Base-by-base conservation (phyloP, 1,139 yeast genomes). In the Saccharomyces hybrid region DNA sequence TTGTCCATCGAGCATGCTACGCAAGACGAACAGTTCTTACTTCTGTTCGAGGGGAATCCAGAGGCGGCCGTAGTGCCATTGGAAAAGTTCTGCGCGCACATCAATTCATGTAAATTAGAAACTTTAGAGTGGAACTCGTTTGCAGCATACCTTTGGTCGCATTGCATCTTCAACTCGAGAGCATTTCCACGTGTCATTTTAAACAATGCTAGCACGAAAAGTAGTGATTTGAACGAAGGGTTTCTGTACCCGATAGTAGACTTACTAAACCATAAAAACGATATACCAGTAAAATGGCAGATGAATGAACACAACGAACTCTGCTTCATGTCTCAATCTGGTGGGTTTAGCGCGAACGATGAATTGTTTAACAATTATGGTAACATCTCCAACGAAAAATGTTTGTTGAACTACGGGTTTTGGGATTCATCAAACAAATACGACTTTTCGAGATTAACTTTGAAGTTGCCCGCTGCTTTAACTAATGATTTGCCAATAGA, bases 291-390 rank as follows among this genome's bases (percentile, higher is more conserved):
- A 1, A 74, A 76, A 32, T 90, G 97, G 97, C 71, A 66, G 44
- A 38, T 38, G 44, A 38, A 38, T 16, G 44, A 38, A 38, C 12
- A 38, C 4, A 38, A 38, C 19, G 44, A 38, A 19, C 44, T 38
- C 26, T 38, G 44, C 19, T 38, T 38, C 12, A 38, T 19, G 44
- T 38, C 44, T 6, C 44, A 38, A 9, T 19, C 44, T 9, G 7
- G 24, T 12, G 5, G 12, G 11, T 38, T 38, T 38, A 38, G 24
- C 11, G 44, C 44, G 6, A 21, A 81, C 0, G 69, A 70, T 9
- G 84, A 88, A 63, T 63, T 89, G 1, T 86, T 71, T 70, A 90
- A 90, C 65, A 90, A 89, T 67, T 90, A 90, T 66, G 97, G 97
- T 2, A 81, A 85, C 56, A 89, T 88, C 67, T 85, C 93, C 1